Conservation (phyloP, 2,329 filamentous ascomycete species). For the Colletotrichum truncatum region DNA sequence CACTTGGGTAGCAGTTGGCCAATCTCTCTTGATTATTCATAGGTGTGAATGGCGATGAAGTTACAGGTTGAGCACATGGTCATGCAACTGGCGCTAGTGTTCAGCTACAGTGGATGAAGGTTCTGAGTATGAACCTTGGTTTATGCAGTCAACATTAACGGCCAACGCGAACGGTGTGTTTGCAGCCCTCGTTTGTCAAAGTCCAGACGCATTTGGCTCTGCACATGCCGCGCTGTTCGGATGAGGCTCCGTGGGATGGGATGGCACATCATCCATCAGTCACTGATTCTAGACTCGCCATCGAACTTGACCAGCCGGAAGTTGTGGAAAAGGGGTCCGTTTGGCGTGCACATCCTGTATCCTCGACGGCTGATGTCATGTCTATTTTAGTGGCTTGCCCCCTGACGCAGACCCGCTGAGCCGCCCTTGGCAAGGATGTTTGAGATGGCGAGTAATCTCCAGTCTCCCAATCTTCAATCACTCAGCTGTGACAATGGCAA, state of each 20-base stretch:
- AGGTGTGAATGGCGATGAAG: background rate
- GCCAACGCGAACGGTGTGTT: too few relatives aligned
- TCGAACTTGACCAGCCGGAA: background rate
- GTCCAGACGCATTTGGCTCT: too few relatives aligned
- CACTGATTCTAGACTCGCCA: conserved; percentile 1
- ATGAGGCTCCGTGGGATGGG: background rate
- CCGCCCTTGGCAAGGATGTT: background rate
- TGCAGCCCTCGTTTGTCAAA: too few relatives aligned
- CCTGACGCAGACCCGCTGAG: conserved; percentile 2
- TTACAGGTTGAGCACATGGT: conserved; percentile 3
- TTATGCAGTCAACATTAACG: too few relatives aligned
- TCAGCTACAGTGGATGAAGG: background rate
- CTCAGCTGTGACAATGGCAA: background rate
- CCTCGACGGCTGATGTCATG: conserved; percentile 1
- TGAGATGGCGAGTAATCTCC: background rate
- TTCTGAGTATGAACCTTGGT: too few relatives aligned
- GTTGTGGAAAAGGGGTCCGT: background rate
- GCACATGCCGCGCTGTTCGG: background rate
- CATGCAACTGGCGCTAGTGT: background rate
- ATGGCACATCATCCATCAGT: background rate
- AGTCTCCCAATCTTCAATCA: conserved; percentile 6
- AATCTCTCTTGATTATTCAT: background rate
- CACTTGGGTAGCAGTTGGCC: background rate
- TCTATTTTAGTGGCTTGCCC: conserved; percentile 10
- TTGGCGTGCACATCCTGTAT: background rate